These are phyloP conservation scores for Angophora floribunda DNA, from an alignment of 345 rosid species.

Conservation along the genomic window DNA sequence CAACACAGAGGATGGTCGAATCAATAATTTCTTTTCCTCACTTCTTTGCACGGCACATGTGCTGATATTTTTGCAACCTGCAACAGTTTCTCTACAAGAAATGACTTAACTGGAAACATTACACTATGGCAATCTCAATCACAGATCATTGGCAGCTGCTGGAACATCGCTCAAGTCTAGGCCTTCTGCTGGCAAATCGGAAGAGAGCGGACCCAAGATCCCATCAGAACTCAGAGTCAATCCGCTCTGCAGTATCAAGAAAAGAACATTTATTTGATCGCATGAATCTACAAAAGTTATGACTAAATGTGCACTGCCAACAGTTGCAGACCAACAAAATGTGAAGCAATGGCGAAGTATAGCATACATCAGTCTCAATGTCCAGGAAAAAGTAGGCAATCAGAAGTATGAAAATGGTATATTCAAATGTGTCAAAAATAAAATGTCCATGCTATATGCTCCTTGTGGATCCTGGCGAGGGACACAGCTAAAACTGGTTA, in stretches of 20 bases:
- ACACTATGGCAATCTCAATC: background rate
- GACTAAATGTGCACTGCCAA: background rate
- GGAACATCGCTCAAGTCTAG: slow-evolving; percentile 57
- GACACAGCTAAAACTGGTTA: background rate
- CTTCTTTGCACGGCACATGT: background rate
- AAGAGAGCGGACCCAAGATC: slow-evolving; percentile 53
- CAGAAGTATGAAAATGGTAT: background rate
- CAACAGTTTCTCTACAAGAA: background rate
- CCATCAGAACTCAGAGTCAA: slow-evolving; percentile 72
- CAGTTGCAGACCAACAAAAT: background rate
- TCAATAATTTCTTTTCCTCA: background rate
- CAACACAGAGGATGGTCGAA: background rate
- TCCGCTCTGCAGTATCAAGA: slow-evolving; percentile 54
- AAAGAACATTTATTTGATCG: background rate
- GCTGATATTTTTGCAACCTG: background rate
- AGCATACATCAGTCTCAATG: background rate
- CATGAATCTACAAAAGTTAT: background rate
- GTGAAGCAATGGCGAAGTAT: background rate
- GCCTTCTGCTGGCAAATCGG: slow-evolving; percentile 77
- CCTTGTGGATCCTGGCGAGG: background rate
- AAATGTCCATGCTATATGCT: background rate
- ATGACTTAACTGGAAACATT: background rate
- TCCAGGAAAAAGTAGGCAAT: background rate
- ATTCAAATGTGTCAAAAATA: background rate
- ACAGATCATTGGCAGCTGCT: slow-evolving; percentile 9